Evolutionary conservation across 2,329 filamentous ascomycete species (phyloP), one percentile per base, ranked within the genome.

Genomic region (Harringtonia aguacate): DNA sequence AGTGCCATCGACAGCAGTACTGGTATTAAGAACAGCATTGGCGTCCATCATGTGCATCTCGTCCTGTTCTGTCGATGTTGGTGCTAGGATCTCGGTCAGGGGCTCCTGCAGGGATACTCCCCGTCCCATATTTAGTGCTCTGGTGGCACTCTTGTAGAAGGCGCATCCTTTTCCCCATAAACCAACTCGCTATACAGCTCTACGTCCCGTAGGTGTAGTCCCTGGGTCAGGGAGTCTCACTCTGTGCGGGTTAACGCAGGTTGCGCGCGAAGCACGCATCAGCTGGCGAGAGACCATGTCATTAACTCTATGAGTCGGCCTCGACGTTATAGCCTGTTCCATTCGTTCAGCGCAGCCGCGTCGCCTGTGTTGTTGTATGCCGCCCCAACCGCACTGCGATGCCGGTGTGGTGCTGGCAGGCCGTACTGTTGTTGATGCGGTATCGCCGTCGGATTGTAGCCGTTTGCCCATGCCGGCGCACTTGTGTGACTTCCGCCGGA

Each of bases 371-470:
- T 24, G 14, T 27, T 31, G 17, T 20, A 40, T 17, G 39, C 13
- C 10, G 24, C 24, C n/a, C 8, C n/a, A 3, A 39, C 9, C 17
- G 17, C 14, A 8, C 13, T 22, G 29, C 8, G 8, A 14, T 33
- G 41, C 22, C 30, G 50, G 24, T 27, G 50, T 1, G 36, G 30
- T 24, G 35, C 29, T 8, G 38, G 46, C 4, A 48, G 31, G n/a
- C 33, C 24, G 29, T 41, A 48, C 13, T 48, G 46, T 13, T 24
- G 30, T 4, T 45, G 39, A 5, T 37, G 38, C 18, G 33, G 4
- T 37, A 39, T 36, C n/a, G 14, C 22, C 2, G 28, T 18, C 10
- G 28, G 8, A 13, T 17, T 27, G 12, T 22, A 43, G n/a, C 36
- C 20, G 27, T 20, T 22, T 2, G 30, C 17, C 45, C 45, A 47